phyloP scores from a whole-genome alignment of 176 grass and related monocot genomes.

The Aegilops tauschii region DNA sequence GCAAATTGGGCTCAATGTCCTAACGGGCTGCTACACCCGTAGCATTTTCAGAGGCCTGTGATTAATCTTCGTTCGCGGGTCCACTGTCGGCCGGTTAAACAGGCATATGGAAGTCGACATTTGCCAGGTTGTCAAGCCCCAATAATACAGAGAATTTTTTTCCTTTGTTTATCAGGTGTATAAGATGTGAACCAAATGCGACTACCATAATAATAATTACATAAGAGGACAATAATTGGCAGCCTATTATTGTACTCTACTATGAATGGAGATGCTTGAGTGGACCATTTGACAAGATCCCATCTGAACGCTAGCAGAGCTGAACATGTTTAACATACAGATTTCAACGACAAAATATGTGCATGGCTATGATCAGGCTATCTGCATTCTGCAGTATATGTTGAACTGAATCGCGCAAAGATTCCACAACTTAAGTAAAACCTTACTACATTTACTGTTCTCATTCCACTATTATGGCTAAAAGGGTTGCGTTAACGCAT shows the following conservation, averaged over 20 bases:
- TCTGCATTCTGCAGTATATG: background rate
- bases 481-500: background rate
- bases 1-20: too few relatives aligned
- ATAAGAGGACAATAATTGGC: conserved; percentile 28
- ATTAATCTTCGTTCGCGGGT: too few relatives aligned
- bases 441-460: background rate
- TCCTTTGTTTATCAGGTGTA: background rate
- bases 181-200: background rate
- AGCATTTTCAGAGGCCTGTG: too few relatives aligned
- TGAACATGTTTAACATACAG: background rate
- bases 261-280: conserved; percentile 13
- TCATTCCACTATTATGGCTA: background rate
- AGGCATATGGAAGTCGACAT: background rate
- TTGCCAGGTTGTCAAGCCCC: background rate
- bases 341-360: background rate
- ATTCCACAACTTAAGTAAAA: background rate
- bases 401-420: background rate
- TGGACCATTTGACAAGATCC: conserved; percentile 22
- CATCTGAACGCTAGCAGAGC: background rate
- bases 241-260: conserved; percentile 17
- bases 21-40: too few relatives aligned
- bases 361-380: background rate
- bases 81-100: too few relatives aligned
- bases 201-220: conserved; percentile 28
- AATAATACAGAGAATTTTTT: background rate